Evolutionary conservation across 352 stramenopile genomes (phyloP).

Genomic region (Phytophthora ramorum): DNA sequence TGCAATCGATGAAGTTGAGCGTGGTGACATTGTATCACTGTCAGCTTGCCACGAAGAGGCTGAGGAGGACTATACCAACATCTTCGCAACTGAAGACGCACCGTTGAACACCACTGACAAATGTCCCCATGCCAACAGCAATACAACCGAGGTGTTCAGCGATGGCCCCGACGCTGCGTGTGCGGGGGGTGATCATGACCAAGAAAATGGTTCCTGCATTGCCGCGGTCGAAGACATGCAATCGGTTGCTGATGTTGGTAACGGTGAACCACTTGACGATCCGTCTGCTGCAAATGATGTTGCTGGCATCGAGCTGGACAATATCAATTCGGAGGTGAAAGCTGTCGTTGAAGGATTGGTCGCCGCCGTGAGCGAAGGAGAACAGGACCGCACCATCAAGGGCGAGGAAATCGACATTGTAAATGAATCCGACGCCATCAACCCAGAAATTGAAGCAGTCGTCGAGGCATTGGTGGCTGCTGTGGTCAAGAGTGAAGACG

Average conservation of each 20-base stretch:
- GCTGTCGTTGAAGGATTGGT: conserved; percentile 1
- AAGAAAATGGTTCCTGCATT: too few species aligned
- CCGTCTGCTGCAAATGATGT: not conserved
- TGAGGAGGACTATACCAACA: conserved; percentile 7
- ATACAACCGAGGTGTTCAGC: not conserved
- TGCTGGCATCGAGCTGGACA: not conserved
- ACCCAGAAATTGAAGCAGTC: not conserved
- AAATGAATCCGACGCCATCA: not conserved
- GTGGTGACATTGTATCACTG: not conserved
- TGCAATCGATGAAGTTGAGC: not conserved
- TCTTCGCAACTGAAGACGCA: not conserved
- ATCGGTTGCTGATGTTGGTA: too few species aligned
- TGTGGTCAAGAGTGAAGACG: not conserved
- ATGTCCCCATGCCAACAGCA: not conserved
- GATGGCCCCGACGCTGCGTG: not conserved
- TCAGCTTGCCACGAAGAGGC: not conserved
- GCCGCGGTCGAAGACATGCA: too few species aligned
- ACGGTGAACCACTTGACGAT: not conserved
- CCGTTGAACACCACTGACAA: not conserved
- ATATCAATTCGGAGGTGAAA: not conserved
- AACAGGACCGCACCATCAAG: not conserved
- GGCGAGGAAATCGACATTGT: not conserved
- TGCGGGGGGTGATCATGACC: too few species aligned
- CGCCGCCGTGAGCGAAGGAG: not conserved
- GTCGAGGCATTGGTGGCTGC: not conserved